Evolutionary conservation across 352 stramenopile species (phyloP).

Genomic region (Phytophthora idaei): DNA sequence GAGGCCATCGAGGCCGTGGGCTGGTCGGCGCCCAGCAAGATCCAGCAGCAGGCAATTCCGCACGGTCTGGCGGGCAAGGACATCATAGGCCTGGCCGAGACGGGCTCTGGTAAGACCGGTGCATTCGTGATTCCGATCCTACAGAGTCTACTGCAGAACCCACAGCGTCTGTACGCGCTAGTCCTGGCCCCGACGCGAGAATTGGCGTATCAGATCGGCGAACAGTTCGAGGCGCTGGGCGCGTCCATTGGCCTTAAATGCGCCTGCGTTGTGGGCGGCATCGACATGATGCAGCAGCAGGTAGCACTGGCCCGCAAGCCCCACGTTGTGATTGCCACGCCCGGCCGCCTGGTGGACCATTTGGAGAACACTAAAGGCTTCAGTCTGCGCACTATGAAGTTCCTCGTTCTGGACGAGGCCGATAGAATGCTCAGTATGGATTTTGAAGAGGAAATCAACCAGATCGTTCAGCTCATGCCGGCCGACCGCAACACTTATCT

Average conservation of each 20-base stretch:
- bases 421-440: conserved; percentile 98
- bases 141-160: conserved; percentile 91
- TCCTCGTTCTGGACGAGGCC: conserved; percentile 94
- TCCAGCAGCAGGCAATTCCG: conserved; percentile 95
- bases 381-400: conserved; percentile 90
- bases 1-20: conserved; percentile 92
- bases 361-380: conserved; percentile 98
- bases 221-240: conserved; percentile 93
- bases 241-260: conserved; percentile 93
- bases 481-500: conserved; percentile 95
- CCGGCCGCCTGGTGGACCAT: conserved; percentile 93
- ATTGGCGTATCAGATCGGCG: conserved; percentile 96
- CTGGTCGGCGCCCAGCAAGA: conserved; percentile 94
- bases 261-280: conserved; percentile 94
- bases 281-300: conserved; percentile 98
- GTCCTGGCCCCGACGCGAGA: conserved; percentile 95
- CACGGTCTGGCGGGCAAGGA: conserved; percentile 93
- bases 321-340: conserved; percentile 95
- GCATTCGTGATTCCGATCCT: conserved; percentile 96
- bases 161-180: conserved; percentile 89
- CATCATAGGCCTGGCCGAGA: conserved; percentile 97
- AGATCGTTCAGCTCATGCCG: conserved; percentile 97
- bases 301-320: conserved; percentile 97
- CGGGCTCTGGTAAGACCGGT: conserved; percentile 94
- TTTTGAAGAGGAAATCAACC: conserved; percentile 98